Conservation (phyloP, 2,329 filamentous ascomycete species). For the Colletotrichum theobromicola region DNA sequence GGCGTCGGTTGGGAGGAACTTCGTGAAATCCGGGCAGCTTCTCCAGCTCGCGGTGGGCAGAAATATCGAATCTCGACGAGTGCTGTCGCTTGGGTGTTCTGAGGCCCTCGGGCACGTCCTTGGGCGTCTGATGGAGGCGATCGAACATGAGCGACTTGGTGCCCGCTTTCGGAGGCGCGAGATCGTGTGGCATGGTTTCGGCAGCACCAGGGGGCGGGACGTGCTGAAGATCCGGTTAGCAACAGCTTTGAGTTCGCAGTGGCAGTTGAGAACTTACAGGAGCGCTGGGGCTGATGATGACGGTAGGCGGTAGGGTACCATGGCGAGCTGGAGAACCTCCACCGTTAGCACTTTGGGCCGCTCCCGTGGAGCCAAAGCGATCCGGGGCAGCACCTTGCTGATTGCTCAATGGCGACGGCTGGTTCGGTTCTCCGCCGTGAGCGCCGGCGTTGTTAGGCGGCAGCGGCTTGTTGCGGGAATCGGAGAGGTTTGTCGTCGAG, state of each 20-base stretch:
- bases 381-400: conserved; percentile 43
- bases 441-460: conserved; percentile 58
- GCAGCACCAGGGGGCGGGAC: conserved; percentile 89
- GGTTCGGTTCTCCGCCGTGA: conserved; percentile 47
- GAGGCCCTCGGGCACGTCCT: conserved; percentile 94
- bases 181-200: conserved; percentile 97
- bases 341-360: conserved; percentile 45
- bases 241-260: neutral
- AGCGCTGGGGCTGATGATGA: conserved; percentile 93
- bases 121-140: conserved; percentile 89
- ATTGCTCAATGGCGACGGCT: conserved; percentile 41
- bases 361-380: conserved; percentile 44
- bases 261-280: conserved; percentile 66
- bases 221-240: conserved; percentile 62
- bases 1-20: conserved; percentile 90
- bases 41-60: conserved; percentile 93
- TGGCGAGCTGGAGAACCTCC: conserved; percentile 67
- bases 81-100: conserved; percentile 96
- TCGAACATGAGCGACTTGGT: conserved; percentile 90
- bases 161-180: conserved; percentile 90
- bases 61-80: conserved; percentile 97
- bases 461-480: conserved; percentile 82
- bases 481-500: conserved; percentile 85
- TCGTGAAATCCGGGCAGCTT: conserved; percentile 98
- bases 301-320: conserved; percentile 77